A percentile compares a stretch with the other conserved stretches of the same genome.
Conservation (phyloP, 2,329 filamentous ascomycete species). For the Colletotrichum cordylinicola region DNA sequence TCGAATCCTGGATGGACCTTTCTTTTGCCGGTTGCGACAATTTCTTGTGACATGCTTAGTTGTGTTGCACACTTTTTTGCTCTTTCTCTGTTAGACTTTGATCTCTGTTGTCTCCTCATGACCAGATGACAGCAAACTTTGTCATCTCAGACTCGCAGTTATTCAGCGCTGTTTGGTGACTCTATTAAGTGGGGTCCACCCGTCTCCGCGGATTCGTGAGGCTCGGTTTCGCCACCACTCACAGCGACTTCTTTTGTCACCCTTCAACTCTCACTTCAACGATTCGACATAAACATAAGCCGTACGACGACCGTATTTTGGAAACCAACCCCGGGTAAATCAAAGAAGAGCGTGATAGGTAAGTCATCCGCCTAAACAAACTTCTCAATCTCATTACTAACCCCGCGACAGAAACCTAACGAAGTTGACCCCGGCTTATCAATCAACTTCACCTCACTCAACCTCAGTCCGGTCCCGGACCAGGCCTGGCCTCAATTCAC, state of each 20-base stretch:
- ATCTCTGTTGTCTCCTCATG: background rate
- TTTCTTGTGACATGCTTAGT: accelerated
- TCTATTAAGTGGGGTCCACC: conserved; percentile 11
- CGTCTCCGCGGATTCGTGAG: background rate
- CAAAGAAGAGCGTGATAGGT: background rate
- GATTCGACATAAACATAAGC: background rate
- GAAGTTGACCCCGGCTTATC: conserved; percentile 6
- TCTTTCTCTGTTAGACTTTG: background rate
- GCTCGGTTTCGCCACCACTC: conserved; percentile 13
- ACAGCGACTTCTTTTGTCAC: background rate
- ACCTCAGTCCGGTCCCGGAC: conserved; percentile 13
- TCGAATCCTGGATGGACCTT: conserved; percentile 23
- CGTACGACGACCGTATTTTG: background rate
- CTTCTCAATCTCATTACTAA: background rate
- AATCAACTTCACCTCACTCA: conserved; percentile 11
- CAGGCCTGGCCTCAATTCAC: background rate
- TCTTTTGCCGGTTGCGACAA: background rate
- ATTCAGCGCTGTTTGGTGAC: background rate
- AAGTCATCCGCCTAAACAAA: background rate
- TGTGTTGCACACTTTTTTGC: background rate
- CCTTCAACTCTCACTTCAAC: background rate
- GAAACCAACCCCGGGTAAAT: accelerated
- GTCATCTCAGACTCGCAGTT: background rate
- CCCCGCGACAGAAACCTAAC: background rate
- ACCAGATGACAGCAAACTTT: background rate